Percentiles rank a stretch among this genome's conserved stretches.
phyloP scores from a whole-genome alignment of 225 moss, liverwort and hornwort genomes.

The Thuidium tamariscinum region DNA sequence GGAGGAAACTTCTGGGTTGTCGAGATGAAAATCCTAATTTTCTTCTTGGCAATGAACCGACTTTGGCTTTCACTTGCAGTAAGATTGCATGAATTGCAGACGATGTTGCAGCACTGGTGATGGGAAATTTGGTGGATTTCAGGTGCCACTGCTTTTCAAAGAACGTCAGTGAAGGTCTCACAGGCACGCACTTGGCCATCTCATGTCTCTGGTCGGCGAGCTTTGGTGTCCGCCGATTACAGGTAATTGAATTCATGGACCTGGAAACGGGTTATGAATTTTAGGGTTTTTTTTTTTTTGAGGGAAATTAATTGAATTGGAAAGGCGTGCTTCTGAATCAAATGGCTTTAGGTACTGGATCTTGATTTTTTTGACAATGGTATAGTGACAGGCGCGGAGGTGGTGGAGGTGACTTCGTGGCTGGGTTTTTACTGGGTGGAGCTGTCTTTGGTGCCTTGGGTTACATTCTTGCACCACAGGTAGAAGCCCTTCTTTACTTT shows the following conservation, averaged over 20 bases:
- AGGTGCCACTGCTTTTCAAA: constrained; percentile 13
- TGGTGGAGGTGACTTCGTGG: constrained; percentile 88
- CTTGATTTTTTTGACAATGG: neutral
- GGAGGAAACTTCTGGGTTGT: neutral
- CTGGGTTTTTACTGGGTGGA: constrained; percentile 90
- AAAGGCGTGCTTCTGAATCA: neutral
- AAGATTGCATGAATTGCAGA: neutral
- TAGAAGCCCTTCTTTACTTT: neutral
- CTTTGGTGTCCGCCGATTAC: constrained; percentile 35
- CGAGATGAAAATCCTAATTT: neutral
- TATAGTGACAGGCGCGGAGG: constrained; percentile 81
- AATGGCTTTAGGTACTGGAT: neutral
- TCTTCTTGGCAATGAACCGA: neutral
- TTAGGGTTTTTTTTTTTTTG: neutral
- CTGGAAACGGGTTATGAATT: neutral
- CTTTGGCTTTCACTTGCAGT: neutral
- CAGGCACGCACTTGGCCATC: constrained; percentile 8
- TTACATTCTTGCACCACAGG: constrained; percentile 86
- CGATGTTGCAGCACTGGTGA: neutral
- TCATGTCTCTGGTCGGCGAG: constrained; percentile 11
- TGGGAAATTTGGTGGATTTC: neutral
- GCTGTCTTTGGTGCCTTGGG: constrained; percentile 89
- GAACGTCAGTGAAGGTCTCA: constrained; percentile 6
- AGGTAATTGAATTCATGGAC: constrained; percentile 1
- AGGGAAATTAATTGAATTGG: neutral